phyloP scores from a whole-genome alignment of 768 basidiomycete genomes.

The Boletus pseudopeckii region DNA sequence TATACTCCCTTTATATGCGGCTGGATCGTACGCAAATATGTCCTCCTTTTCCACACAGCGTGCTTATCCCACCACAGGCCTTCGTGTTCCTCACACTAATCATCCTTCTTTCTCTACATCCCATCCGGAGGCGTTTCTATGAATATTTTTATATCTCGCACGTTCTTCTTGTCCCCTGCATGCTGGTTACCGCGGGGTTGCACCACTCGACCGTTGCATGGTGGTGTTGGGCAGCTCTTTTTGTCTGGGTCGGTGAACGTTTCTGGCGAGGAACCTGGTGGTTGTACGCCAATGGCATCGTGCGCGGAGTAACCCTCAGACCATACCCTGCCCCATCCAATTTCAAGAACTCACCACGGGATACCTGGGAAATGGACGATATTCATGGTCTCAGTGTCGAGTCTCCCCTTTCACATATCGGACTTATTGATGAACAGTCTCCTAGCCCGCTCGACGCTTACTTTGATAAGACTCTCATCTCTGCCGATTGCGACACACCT shows the following conservation, averaged over 20 bases:
- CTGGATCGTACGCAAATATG: constrained; percentile 43
- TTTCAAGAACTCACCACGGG: neutral
- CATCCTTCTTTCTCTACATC: constrained; percentile 46
- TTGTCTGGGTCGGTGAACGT: constrained; percentile 63
- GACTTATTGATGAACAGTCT: constrained; percentile 7
- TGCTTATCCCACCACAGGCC: constrained; percentile 38
- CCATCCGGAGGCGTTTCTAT: constrained; percentile 52
- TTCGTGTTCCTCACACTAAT: constrained; percentile 54
- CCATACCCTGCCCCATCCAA: neutral
- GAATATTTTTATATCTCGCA: constrained; percentile 68
- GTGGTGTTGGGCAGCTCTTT: constrained; percentile 66
- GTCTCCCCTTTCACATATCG: neutral
- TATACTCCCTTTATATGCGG: constrained; percentile 64
- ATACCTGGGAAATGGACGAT: constrained; percentile 28
- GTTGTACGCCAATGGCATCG: constrained; percentile 55
- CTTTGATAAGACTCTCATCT: constrained; percentile 10
- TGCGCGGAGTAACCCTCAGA: constrained; percentile 27
- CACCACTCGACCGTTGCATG: constrained; percentile 65
- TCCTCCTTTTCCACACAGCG: neutral
- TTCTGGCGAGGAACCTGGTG: constrained; percentile 52
- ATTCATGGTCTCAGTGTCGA: constrained; percentile 7
- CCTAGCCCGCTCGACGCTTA: constrained; percentile 26
- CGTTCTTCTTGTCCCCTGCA: constrained; percentile 58
- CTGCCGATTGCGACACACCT: neutral
- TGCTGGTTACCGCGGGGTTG: constrained; percentile 55